Evolutionary conservation across 768 basidiomycete species (phyloP).

Genomic region (Coprinellus aureogranulatus): DNA sequence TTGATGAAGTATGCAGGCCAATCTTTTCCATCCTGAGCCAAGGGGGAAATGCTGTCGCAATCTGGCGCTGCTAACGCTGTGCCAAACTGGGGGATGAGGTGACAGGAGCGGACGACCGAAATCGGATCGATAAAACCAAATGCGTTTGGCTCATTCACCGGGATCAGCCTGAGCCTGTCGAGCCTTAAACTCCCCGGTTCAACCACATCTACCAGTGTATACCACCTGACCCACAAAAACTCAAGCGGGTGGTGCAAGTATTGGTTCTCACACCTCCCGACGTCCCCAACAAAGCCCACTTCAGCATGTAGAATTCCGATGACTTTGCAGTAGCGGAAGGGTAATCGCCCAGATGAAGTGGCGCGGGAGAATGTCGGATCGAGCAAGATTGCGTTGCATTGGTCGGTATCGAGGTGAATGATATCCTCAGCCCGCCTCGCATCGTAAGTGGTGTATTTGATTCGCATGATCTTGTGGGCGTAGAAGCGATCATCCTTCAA

Average conservation of each 20-base stretch:
- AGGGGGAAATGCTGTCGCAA: too few relatives aligned
- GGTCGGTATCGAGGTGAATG: background rate
- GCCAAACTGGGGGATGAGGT: background rate
- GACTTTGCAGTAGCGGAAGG: background rate
- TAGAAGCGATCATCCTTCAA: background rate
- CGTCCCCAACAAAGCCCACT: background rate
- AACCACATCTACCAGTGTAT: background rate
- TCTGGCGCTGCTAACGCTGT: background rate
- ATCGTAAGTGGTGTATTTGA: slow-evolving; percentile 1
- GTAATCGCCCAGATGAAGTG: background rate
- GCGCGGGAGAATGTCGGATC: background rate
- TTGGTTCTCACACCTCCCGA: background rate
- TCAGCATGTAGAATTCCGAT: background rate
- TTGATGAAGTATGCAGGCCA: background rate
- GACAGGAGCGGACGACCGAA: background rate
- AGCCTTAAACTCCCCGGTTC: background rate
- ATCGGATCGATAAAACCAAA: background rate
- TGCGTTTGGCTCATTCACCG: background rate
- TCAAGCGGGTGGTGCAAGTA: background rate
- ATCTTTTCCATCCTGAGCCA: background rate
- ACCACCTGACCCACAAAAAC: slow-evolving; percentile 1
- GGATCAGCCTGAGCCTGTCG: background rate
- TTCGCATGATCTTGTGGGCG: background rate
- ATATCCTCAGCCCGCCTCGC: background rate
- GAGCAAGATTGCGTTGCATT: background rate